phyloP scores from a whole-genome alignment of 116 monocot species.

The Phalaenopsis hybrid region DNA sequence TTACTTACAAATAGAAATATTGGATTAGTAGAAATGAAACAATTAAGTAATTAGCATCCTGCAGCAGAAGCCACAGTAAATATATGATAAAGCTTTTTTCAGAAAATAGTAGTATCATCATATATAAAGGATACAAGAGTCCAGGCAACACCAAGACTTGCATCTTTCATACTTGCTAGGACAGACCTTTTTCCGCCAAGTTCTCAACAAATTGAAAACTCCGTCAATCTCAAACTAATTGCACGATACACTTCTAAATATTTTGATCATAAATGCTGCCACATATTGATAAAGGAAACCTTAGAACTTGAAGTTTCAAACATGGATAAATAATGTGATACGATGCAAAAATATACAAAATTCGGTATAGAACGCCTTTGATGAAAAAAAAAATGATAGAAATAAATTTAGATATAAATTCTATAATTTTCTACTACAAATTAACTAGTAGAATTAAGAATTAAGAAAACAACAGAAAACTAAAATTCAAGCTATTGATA shows the following conservation, averaged over 20 bases:
- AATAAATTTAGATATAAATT: too few relatives aligned
- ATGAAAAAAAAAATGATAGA: too few relatives aligned
- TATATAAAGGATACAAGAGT: neutral
- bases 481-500: too few relatives aligned
- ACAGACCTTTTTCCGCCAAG: neutral
- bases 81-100: too few relatives aligned
- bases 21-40: neutral
- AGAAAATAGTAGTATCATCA: neutral
- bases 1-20: neutral
- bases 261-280: neutral
- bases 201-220: neutral
- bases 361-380: too few relatives aligned
- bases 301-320: too few relatives aligned
- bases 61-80: neutral
- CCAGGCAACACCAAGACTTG: neutral
- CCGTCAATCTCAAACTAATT: neutral
- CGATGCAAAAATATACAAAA: too few relatives aligned
- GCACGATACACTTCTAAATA: neutral
- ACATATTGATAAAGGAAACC: neutral
- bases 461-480: too few relatives aligned
- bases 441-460: too few relatives aligned
- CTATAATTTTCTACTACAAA: too few relatives aligned
- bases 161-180: neutral
- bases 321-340: too few relatives aligned
- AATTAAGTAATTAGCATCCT: neutral